These are phyloP conservation scores for Saccharomycopsis sp. DNA, from an alignment of 805 yeast genomes.

Conservation along the genomic window DNA sequence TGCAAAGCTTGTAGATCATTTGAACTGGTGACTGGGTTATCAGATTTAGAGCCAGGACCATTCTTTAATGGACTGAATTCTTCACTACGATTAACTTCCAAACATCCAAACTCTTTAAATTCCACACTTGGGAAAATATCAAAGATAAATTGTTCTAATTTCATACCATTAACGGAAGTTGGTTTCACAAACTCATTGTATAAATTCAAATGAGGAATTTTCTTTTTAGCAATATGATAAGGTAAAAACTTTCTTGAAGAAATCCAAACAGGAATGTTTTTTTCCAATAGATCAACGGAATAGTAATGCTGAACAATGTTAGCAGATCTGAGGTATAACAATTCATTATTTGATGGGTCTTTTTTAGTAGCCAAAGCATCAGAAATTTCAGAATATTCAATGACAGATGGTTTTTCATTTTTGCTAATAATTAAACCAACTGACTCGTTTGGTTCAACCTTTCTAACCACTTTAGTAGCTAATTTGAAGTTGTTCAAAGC, in stretches of 20 bases:
- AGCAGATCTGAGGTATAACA: constrained; percentile 79
- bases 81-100: constrained; percentile 76
- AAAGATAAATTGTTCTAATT: constrained; percentile 92
- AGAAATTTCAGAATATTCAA: constrained; percentile 89
- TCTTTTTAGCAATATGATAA: constrained; percentile 91
- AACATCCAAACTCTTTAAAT: constrained; percentile 68
- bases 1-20: constrained; percentile 54
- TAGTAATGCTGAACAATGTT: constrained; percentile 96
- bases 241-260: constrained; percentile 59
- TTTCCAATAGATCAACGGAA: constrained; percentile 59
- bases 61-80: constrained; percentile 95
- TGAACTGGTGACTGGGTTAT: constrained; percentile 78
- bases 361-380: constrained; percentile 56
- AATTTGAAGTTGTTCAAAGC: constrained; percentile 54
- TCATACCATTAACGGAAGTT: constrained; percentile 77
- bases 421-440: constrained; percentile 80
- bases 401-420: constrained; percentile 67
- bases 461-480: constrained; percentile 92
- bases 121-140: constrained; percentile 83
- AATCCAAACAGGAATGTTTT: constrained; percentile 60
- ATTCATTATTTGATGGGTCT: constrained; percentile 42
- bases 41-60: constrained; percentile 71
- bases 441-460: constrained; percentile 74
- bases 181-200: constrained; percentile 46
- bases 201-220: constrained; percentile 53